Percentiles rank a stretch among this genome's conserved stretches.
Evolutionary conservation across 495 filamentous ascomycete species (phyloP).

Genomic region (Tuber umbilicatum): DNA sequence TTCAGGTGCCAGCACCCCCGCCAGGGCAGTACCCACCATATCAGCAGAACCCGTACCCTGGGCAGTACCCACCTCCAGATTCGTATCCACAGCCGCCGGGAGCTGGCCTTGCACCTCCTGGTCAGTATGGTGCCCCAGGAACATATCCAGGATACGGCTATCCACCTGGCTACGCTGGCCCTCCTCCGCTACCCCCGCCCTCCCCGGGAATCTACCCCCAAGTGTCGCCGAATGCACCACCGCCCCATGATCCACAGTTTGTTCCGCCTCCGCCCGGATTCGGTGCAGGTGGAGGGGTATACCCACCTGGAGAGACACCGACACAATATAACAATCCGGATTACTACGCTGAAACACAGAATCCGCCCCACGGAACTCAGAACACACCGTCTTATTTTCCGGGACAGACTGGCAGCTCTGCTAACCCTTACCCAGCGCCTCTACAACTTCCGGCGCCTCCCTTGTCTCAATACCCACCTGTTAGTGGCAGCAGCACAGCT

Average conservation of each 20-base stretch:
- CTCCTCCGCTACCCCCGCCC: conserved; percentile 17
- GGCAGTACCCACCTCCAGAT: conserved; percentile 22
- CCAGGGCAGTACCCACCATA: conserved; percentile 6
- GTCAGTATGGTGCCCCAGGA: conserved; percentile 19
- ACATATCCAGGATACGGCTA: conserved; percentile 24
- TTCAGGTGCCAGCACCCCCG: conserved; percentile 10
- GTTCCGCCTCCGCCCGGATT: conserved; percentile 29
- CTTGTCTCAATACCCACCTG: conserved; percentile 20
- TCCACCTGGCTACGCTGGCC: conserved; percentile 15
- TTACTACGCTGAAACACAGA: conserved; percentile 32
- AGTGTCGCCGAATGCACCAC: conserved; percentile 20
- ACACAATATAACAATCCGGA: conserved; percentile 36
- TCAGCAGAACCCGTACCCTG: conserved; percentile 11
- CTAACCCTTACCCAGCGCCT: conserved; percentile 15
- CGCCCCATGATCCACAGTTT: conserved; percentile 29
- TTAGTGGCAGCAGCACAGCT: conserved; percentile 11
- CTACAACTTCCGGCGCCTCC: conserved; percentile 22
- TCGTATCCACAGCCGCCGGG: conserved; percentile 16
- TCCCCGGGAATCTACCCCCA: conserved; percentile 19
- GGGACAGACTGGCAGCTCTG: conserved; percentile 6
- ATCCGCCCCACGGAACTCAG: background rate
- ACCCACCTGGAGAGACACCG: conserved; percentile 34
- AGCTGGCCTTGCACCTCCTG: background rate
- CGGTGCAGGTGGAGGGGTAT: conserved; percentile 32
- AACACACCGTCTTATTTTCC: background rate